Evolutionary conservation across 495 filamentous ascomycete genomes (phyloP), one percentile per base, ranked within the genome.

Genomic region (Glonium stellatum): DNA sequence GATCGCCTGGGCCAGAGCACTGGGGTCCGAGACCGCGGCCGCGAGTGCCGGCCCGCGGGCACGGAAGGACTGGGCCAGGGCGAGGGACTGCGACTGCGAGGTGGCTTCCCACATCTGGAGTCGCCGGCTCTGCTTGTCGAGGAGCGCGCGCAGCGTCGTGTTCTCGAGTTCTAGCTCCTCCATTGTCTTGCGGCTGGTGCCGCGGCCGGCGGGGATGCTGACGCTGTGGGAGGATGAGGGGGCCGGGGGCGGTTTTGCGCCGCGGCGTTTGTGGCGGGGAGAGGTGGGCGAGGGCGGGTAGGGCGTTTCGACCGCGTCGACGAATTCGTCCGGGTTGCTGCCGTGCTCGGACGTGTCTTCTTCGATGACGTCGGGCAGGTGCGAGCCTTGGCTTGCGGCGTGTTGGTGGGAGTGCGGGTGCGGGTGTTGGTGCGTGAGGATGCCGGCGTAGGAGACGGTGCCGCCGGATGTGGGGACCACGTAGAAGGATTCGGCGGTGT

Each of bases 381-480:
- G 66, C 48, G 42, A 73, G 73, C 5, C 75, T 71, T 58, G 77
- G 73, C 49, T 78, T 49, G 39, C 64, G 79, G 27, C 75, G 39
- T 70, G 79, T 74, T 75, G 85, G 55, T 84, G 86, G 55, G 84
- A 87, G 54, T 87, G 39, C 10, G 39, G 39, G 39, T 44, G 39
- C 1, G 39, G 13, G 18, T 23, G 81, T 1, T 84, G 86, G 58
- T 87, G 83, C 9, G 81, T 82, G 0, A 96, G 75, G 27, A 98
- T 95, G 47, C 83, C 87, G 4, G 93, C 92, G 69, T 97, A 98
- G 0, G 89, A 88, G 44, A 88, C 82, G 0, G 90, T 96, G 58
- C 90, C 88, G 27, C 93, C 93, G 5, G 88, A 88, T 0, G 87
- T 85, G 9, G 92, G 93, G 0, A 98, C 93, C 0, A 98, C 88